phyloP scores from a whole-genome alignment of 768 basidiomycete genomes.

The Dentipellis sp. region DNA sequence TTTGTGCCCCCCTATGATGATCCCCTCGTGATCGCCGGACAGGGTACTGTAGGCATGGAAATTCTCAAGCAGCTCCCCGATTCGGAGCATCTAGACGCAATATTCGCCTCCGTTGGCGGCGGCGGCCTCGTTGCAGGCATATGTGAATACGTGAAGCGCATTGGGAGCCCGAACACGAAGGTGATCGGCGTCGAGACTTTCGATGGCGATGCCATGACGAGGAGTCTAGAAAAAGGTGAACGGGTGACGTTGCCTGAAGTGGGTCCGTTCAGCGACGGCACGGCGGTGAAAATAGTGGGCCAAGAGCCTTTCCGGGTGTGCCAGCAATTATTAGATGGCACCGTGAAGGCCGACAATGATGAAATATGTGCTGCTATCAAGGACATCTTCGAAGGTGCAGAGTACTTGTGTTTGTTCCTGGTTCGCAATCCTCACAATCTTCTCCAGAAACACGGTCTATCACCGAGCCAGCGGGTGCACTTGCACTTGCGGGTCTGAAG shows the following conservation, averaged over 20 bases:
- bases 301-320: slow-evolving; percentile 94
- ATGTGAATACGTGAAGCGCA: slow-evolving; percentile 84
- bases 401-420: slow-evolving; percentile 11
- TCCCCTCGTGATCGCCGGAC: slow-evolving; percentile 93
- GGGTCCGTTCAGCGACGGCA: slow-evolving; percentile 95
- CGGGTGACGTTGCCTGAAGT: slow-evolving; percentile 82
- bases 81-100: slow-evolving; percentile 67
- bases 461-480: slow-evolving; percentile 93
- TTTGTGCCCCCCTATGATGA: slow-evolving; percentile 98
- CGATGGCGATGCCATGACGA: slow-evolving; percentile 91
- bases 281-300: slow-evolving; percentile 92
- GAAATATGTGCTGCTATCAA: slow-evolving; percentile 98
- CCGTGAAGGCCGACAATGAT: slow-evolving; percentile 86
- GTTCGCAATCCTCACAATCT: slow-evolving; percentile 1
- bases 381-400: slow-evolving; percentile 90
- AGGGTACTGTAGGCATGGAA: slow-evolving; percentile 93
- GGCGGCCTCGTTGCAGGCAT: slow-evolving; percentile 92
- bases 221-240: slow-evolving; percentile 72
- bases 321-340: slow-evolving; percentile 68
- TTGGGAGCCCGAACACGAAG: slow-evolving; percentile 75
- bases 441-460: slow-evolving; percentile 83
- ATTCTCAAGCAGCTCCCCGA: slow-evolving; percentile 82
- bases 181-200: slow-evolving; percentile 90
- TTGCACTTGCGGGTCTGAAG: slow-evolving; percentile 88
- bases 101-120: slow-evolving; percentile 91